Evolutionary conservation across 169 alveolate genomes (phyloP), one percentile per base, ranked within the genome.

Genomic region (Plasmodium knowlesi): DNA sequence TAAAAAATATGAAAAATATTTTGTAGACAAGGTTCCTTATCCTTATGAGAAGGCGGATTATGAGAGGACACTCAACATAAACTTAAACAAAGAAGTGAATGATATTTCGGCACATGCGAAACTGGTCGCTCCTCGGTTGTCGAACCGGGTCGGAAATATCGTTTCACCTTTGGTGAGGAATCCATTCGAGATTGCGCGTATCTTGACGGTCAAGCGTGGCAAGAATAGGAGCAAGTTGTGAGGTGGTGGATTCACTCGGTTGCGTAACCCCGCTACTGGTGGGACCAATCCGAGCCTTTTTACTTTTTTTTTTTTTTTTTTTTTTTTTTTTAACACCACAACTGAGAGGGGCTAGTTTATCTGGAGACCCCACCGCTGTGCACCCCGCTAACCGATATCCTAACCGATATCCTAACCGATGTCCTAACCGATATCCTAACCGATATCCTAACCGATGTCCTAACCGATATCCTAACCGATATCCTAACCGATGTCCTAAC

Each of bases 1-100:
- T 34, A 88, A 46, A 88, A 88, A 88, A 34, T 88, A 78, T 72
- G 80, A 78, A 10, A 72, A 37, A 37, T 88, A 88, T 79, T 79
- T 78, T 46, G 67, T 88, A 1, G 89, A 88, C 25, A 88, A 88
- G 81, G 50, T 88, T 22, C 94, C 94, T 5, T 88, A 78, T 79
- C 89, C 89, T 34, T 88, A 34, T 78, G 71, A 76, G 14, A 79
- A 46, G 34, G 10, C 16, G 37, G 85, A 67, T 28, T 88, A 88
- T 78, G 89, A 88, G 43, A 88, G 61, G 72, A 28, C 94, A 5
- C 14, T 88, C 32, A 88, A 88, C 71, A 88, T 88, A 50, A 88
- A 78, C 46, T 22, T 88, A 25, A 88, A 88, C 50, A 88, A 88
- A 41, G 94, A 88, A 37, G 57, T 88, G 22, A 88, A 88, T 57